Base-by-base conservation (phyloP, 345 rosid genomes). In the Eucalyptus marginata region DNA sequence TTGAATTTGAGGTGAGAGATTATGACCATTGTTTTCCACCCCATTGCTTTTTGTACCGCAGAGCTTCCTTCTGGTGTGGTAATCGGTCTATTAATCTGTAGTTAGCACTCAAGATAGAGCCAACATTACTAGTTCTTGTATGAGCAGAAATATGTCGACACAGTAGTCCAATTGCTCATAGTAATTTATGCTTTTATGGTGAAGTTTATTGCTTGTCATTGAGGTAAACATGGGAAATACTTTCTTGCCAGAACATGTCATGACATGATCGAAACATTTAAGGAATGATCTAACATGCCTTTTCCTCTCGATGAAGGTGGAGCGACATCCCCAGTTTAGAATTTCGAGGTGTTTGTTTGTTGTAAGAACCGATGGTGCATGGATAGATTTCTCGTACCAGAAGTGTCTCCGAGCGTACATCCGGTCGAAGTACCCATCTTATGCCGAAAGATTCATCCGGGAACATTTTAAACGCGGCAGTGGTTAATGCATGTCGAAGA, bases 351-450 rank as follows among this genome's bases (percentile, higher is more conserved):
- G 99, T 90, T 93, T 96, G 89, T 97, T 95, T 90, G 98, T 96
- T n/a, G 96, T 97, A 87, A 96, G 99, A 92, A 95, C 95, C 6
- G 98, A 97, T 90, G 99, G 99, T 91, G 95, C 91, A 86, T 97
- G 98, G 97, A 97, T 97, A 89, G 99, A 97, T 92, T 96, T 97
- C 93, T 97, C 99, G 3, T 97, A 97, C 93, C 98, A 94, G 91
- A 97, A 97, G 90, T 96, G 99, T 92, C 93, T 97, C 89, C 95
- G 95, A 89, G 96, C 95, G 12, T 97, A 97, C 87, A 91, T 96
- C 87, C 95, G 94, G 93, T 89, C 90, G 33, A 95, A 91, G 93
- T 96, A 96, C 88, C 98, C 98, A 46, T 86, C 93, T 40, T 89
- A 95, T 87, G 97, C 97, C 1, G 98, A 97, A 92, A 95, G 96